Conservation (phyloP, 2,329 filamentous ascomycete species). For the Lecanoromycetidae sp. region DNA sequence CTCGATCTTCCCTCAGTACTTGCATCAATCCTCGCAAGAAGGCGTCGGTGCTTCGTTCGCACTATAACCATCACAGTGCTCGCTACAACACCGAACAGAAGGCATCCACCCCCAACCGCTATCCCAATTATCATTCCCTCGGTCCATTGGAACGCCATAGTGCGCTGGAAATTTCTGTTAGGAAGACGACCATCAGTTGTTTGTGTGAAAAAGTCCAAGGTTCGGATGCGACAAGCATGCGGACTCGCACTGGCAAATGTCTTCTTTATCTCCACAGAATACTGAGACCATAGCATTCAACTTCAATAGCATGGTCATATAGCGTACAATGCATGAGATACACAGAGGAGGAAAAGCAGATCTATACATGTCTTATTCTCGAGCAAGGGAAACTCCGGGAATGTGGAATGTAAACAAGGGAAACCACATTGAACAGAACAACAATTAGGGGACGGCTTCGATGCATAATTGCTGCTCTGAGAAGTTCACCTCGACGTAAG, state of each 20-base stretch:
- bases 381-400: slow-evolving; percentile 5
- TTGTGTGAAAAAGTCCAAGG: no score
- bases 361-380: not conserved
- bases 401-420: slow-evolving; percentile 8
- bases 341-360: not conserved
- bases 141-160: not conserved
- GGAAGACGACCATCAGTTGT: no score
- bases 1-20: slow-evolving; percentile 1
- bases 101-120: slow-evolving; percentile 9
- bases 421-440: not conserved
- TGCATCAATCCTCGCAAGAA: slow-evolving; percentile 1
- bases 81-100: no score
- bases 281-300: no score
- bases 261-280: no score
- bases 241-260: not conserved
- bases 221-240: not conserved
- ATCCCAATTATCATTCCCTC: slow-evolving; percentile 1
- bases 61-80: slow-evolving; percentile 3
- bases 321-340: not conserved
- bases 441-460: no score
- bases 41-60: slow-evolving; percentile 8
- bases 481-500: no score
- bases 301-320: not conserved
- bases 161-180: not conserved
- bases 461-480: no score